These are phyloP conservation scores for Ophiostoma angusticollis DNA, from an alignment of 2,329 filamentous ascomycete species.

Conservation along the genomic window DNA sequence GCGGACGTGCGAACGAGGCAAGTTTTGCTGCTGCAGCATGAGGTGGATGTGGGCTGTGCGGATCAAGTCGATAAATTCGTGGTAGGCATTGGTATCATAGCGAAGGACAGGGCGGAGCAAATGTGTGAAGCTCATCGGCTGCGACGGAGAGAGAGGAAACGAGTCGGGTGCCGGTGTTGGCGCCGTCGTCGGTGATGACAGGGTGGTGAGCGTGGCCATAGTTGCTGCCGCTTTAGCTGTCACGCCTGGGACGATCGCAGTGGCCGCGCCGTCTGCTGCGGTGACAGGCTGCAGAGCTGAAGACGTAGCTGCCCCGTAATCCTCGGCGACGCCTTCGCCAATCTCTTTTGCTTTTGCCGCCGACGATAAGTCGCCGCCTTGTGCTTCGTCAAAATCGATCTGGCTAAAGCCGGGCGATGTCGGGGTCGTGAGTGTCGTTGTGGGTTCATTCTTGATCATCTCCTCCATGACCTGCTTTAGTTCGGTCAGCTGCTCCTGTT, in stretches of 20 bases:
- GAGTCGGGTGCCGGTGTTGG: not conserved
- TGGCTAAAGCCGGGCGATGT: conserved; percentile 68
- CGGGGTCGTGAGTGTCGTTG: conserved; percentile 58
- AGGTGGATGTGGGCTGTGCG: conserved; percentile 36
- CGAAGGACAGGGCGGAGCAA: conserved; percentile 73
- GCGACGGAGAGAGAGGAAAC: conserved; percentile 33
- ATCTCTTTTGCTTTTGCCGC: no score
- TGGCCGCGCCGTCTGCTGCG: conserved; percentile 16
- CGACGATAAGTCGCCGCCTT: no score
- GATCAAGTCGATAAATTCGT: conserved; percentile 72
- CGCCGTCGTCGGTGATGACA: not conserved
- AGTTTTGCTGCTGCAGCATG: conserved; percentile 25
- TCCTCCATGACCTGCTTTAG: conserved; percentile 87
- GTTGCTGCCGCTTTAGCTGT: not conserved
- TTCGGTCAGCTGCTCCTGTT: conserved; percentile 85
- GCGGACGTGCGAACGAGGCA: conserved; percentile 44
- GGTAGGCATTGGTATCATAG: conserved; percentile 66
- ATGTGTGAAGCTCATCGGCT: conserved; percentile 63
- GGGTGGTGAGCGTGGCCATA: not conserved
- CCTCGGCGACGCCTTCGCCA: conserved; percentile 8
- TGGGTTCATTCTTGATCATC: conserved; percentile 51
- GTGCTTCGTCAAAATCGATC: conserved; percentile 45
- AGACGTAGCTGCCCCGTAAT: no score
- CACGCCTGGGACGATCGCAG: not conserved
- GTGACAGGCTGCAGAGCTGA: not conserved